phyloP scores from a whole-genome alignment of 2,329 filamentous ascomycete genomes.

The Xylaria sp. region DNA sequence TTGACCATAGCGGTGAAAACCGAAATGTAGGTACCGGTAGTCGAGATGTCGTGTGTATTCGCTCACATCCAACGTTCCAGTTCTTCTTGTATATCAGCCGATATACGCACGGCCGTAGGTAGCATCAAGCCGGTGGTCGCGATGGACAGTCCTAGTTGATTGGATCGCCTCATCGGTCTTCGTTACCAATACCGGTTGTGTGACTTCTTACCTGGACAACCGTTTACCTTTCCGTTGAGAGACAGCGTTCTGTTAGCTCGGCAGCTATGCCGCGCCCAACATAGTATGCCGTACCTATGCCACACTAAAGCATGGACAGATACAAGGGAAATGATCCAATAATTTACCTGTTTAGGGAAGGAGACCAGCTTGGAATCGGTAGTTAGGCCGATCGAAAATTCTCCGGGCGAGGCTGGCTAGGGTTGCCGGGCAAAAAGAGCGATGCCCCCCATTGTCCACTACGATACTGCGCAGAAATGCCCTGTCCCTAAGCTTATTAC shows the following conservation, averaged over 20 bases:
- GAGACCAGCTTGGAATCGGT: slow-evolving; percentile 31
- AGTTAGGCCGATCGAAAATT: slow-evolving; percentile 38
- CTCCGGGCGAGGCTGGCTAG: slow-evolving; percentile 33
- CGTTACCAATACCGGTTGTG: background rate
- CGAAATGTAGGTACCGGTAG: background rate
- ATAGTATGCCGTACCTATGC: background rate
- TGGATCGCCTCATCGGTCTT: background rate
- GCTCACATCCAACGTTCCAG: background rate
- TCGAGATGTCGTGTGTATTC: background rate
- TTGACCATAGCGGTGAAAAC: slow-evolving; percentile 25
- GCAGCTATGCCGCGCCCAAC: slow-evolving; percentile 26
- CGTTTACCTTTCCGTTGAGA: background rate
- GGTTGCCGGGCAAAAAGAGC: slow-evolving; percentile 27
- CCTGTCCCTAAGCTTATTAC: slow-evolving; percentile 26
- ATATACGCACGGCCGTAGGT: slow-evolving; percentile 18
- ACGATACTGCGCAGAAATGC: slow-evolving; percentile 13
- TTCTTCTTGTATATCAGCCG: slow-evolving; percentile 6
- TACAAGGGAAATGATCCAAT: slow-evolving; percentile 20
- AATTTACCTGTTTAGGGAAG: slow-evolving; percentile 25
- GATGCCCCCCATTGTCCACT: slow-evolving; percentile 25
- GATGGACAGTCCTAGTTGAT: slow-evolving; percentile 10
- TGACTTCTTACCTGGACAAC: background rate
- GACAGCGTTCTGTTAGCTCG: slow-evolving; percentile 27
- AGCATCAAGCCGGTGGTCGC: slow-evolving; percentile 1
- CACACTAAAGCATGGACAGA: background rate